A percentile compares a stretch with the other conserved stretches of the same genome.
Conservation (phyloP, 345 rosid genomes). For the Diplotaxis tenuifolia region DNA sequence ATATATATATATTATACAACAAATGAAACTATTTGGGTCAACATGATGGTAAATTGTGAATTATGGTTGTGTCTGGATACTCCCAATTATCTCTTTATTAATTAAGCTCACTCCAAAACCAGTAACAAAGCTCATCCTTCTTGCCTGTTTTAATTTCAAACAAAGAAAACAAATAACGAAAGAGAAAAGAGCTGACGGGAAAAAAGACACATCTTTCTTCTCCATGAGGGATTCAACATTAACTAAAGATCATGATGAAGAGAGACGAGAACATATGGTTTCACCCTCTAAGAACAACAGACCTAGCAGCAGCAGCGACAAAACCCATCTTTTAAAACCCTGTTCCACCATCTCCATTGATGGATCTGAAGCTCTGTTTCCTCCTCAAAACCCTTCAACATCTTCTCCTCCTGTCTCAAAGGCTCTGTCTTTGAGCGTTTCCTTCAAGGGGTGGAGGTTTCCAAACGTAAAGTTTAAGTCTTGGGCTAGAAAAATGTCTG, state of each 20-base stretch:
- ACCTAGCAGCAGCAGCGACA: background rate
- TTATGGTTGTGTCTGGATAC: too few relatives aligned
- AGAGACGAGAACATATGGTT: conserved; percentile 38
- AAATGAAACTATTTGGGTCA: too few relatives aligned
- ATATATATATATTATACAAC: too few relatives aligned
- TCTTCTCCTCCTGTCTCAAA: background rate
- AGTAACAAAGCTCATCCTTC: too few relatives aligned
- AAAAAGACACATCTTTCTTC: too few relatives aligned
- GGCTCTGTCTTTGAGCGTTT: conserved; percentile 3
- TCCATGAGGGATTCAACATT: too few relatives aligned
- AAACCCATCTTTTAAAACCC: background rate
- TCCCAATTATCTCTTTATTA: too few relatives aligned
- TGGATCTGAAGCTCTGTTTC: background rate
- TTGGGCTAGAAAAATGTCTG: background rate
- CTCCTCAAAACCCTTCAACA: background rate
- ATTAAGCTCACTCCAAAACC: too few relatives aligned
- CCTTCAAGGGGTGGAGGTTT: background rate
- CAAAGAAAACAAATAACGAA: too few relatives aligned
- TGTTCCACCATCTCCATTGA: conserved; percentile 13
- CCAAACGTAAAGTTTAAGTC: background rate
- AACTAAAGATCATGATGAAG: conserved; percentile 17
- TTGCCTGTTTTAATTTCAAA: too few relatives aligned
- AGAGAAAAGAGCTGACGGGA: too few relatives aligned
- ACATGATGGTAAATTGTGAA: too few relatives aligned
- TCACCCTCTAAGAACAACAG: conserved; percentile 12